phyloP scores from a whole-genome alignment of 2,329 filamentous ascomycete genomes.

The Trichophyton rubrum region DNA sequence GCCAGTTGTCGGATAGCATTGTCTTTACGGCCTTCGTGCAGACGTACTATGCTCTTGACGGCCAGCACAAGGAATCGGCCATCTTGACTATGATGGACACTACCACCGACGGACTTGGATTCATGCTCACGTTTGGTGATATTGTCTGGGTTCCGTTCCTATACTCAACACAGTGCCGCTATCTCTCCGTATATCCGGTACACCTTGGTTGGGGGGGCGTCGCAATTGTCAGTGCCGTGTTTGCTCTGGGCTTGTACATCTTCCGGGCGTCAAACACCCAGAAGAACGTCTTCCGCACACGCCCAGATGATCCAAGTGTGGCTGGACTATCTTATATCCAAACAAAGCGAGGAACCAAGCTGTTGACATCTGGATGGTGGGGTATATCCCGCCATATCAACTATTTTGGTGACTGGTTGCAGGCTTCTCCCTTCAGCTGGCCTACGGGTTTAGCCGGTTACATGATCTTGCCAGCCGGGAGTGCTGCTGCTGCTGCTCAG shows the following conservation, averaged over 20 bases:
- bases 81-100: constrained; percentile 92
- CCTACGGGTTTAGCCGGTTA: constrained; percentile 15
- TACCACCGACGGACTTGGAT: constrained; percentile 83
- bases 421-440: constrained; percentile 13
- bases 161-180: constrained; percentile 73
- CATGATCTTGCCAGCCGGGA: constrained; percentile 9
- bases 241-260: constrained; percentile 67
- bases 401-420: constrained; percentile 15
- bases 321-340: constrained; percentile 74
- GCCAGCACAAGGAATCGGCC: constrained; percentile 73
- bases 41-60: constrained; percentile 70
- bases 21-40: constrained; percentile 67
- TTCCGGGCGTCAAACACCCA: constrained; percentile 91
- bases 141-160: constrained; percentile 86
- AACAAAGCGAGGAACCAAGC: constrained; percentile 36
- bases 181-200: constrained; percentile 69
- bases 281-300: constrained; percentile 86
- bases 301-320: constrained; percentile 68
- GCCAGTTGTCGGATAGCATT: constrained; percentile 75
- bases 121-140: constrained; percentile 90
- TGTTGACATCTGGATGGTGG: constrained; percentile 15
- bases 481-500: neutral
- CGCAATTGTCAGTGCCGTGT: constrained; percentile 51
- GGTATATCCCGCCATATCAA: constrained; percentile 15
- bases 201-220: constrained; percentile 60